A percentile compares a stretch with the other conserved stretches of the same genome.
Conservation (phyloP, 768 basidiomycete genomes). For the Flagelloscypha sp. region DNA sequence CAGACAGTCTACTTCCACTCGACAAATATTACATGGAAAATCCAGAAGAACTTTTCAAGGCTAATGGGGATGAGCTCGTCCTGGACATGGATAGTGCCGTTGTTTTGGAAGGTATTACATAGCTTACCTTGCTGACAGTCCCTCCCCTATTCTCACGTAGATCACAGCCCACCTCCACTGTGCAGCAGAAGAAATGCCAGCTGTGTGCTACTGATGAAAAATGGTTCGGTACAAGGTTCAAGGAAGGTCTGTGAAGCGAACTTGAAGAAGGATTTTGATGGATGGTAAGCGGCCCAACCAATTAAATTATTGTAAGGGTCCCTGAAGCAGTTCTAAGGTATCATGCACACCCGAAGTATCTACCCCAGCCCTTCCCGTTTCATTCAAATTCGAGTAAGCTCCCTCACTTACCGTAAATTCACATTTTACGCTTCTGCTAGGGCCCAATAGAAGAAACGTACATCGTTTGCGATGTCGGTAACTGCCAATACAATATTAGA, state of each 20-base stretch:
- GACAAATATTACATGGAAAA: conserved; percentile 69
- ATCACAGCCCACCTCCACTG: conserved; percentile 71
- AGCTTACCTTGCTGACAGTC: background rate
- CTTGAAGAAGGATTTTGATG: conserved; percentile 64
- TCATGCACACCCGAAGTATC: conserved; percentile 69
- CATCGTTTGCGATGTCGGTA: conserved; percentile 57
- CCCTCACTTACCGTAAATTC: background rate
- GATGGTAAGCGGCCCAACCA: conserved; percentile 45
- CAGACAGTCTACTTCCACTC: conserved; percentile 52
- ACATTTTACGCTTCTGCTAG: conserved; percentile 11
- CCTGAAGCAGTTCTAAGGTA: conserved; percentile 41
- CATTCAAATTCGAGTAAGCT: conserved; percentile 55
- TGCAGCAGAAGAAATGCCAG: conserved; percentile 82
- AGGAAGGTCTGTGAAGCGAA: conserved; percentile 51
- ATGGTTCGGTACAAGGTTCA: conserved; percentile 64
- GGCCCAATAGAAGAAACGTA: conserved; percentile 75
- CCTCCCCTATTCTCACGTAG: conserved; percentile 1
- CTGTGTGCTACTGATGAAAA: conserved; percentile 51
- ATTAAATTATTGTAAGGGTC: background rate
- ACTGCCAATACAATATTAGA: conserved; percentile 50
- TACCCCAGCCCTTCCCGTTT: conserved; percentile 68
- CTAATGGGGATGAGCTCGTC: conserved; percentile 50
- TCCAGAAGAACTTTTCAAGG: conserved; percentile 64
- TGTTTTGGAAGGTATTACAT: conserved; percentile 51
- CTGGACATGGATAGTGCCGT: conserved; percentile 69